Conservation (phyloP, 176 grass and related monocot species). For the Eleusine coracana region DNA sequence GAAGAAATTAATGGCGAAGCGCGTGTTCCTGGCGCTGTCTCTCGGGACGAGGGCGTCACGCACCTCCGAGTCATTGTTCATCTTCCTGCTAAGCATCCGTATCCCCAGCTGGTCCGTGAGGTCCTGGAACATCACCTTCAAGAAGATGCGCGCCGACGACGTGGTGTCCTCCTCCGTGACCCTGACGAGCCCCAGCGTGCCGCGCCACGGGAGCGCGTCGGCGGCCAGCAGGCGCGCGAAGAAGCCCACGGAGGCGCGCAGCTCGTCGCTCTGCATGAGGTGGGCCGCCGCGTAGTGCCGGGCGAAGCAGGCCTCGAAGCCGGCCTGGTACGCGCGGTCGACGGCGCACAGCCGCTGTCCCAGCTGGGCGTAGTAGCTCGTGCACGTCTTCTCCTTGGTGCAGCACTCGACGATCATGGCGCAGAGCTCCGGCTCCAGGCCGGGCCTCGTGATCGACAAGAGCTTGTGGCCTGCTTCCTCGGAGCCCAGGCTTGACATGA, state of each 20-base stretch:
- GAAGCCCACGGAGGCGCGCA: background rate
- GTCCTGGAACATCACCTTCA: slow-evolving; percentile 57
- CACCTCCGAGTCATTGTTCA: slow-evolving; percentile 32
- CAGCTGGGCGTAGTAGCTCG: slow-evolving; percentile 53
- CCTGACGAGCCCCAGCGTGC: background rate
- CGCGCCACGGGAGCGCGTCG: slow-evolving; percentile 1
- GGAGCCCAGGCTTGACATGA: slow-evolving; percentile 53
- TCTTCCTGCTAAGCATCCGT: slow-evolving; percentile 18
- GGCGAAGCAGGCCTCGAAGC: slow-evolving; percentile 2
- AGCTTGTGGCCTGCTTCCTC: slow-evolving; percentile 65
- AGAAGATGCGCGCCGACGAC: slow-evolving; percentile 51
- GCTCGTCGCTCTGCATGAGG: background rate
- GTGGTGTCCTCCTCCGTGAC: slow-evolving; percentile 44
- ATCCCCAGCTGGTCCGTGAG: slow-evolving; percentile 51
- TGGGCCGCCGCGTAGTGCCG: background rate
- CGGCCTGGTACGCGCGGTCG: background rate
- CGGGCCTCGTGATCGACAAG: slow-evolving; percentile 32
- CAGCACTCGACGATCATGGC: slow-evolving; percentile 68
- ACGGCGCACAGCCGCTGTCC: slow-evolving; percentile 49
- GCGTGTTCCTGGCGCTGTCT: slow-evolving; percentile 35
- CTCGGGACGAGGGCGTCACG: slow-evolving; percentile 55
- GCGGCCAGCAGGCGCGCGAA: slow-evolving; percentile 1
- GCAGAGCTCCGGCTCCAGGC: slow-evolving; percentile 64
- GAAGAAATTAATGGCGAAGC: slow-evolving; percentile 52
- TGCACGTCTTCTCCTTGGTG: slow-evolving; percentile 57